Evolutionary conservation across 1,284 basidiomycete species (phyloP).

Genomic region (Heterobasidion parviporum): DNA sequence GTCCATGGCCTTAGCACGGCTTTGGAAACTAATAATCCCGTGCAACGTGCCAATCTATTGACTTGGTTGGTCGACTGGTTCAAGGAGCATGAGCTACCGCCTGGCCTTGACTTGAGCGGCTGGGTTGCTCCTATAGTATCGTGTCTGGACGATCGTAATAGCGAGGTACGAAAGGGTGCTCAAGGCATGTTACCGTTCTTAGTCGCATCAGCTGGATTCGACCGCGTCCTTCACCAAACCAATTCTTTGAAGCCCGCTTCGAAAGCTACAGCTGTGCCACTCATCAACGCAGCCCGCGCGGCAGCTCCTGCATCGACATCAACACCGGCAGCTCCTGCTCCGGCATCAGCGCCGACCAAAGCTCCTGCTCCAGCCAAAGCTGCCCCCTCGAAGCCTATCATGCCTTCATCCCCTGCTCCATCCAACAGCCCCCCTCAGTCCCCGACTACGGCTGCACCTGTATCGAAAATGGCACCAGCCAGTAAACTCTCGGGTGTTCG

Average conservation of each 20-base stretch:
- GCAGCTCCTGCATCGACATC: conserved; percentile 15
- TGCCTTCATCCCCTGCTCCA: conserved; percentile 1
- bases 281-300: conserved; percentile 75
- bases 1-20: conserved; percentile 71
- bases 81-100: conserved; percentile 49
- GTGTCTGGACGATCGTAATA: conserved; percentile 87
- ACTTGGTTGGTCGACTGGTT: conserved; percentile 84
- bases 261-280: conserved; percentile 73
- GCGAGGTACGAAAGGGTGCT: conserved; percentile 89
- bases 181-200: conserved; percentile 77
- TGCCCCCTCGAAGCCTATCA: conserved; percentile 11
- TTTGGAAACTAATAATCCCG: conserved; percentile 83
- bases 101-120: conserved; percentile 65
- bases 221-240: conserved; percentile 83
- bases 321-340: conserved; percentile 21
- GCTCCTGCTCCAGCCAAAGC: conserved; percentile 17
- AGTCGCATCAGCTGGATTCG: conserved; percentile 74
- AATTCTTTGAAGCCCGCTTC: conserved; percentile 89
- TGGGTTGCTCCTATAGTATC: conserved; percentile 69
- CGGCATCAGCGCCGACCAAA: conserved; percentile 10
- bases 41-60: conserved; percentile 79
- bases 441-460: conserved; percentile 11
- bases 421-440: conserved; percentile 15
- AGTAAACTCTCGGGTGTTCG: conserved; percentile 57
- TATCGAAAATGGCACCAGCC: conserved; percentile 17